Base-by-base conservation (phyloP, 306 rosid genomes). In the Cicer chorassanicum region DNA sequence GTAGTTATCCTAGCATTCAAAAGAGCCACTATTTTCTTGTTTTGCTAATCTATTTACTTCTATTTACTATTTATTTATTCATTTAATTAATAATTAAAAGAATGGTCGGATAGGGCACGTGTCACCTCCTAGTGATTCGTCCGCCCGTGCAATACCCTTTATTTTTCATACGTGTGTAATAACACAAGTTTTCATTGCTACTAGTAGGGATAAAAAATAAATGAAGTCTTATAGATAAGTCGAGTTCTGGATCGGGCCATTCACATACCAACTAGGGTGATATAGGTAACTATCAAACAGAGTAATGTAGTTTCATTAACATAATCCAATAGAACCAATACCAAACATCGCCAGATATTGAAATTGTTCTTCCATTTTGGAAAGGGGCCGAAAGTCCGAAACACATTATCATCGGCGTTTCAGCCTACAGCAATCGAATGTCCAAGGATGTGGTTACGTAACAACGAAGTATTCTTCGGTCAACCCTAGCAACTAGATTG, bases 171-270 rank as follows among this genome's bases (percentile, higher is more conserved):
- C 15, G 11, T 6, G 18, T 7, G 4, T 60, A 12, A 34, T 60
- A 34, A 13, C 44, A 13, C 6, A 19, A 16, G 19, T 60, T 34
- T 36, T 60, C 43, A 13, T 36, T 60, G 18, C 67, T 41, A 21
- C 68, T 49, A 14, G 49, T 56, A 16, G 53, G 14, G 46, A 55
- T 65, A 69, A 66, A 73, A 79, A 73, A 5, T 61, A 71, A 78
- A 71, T 16, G 57, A 59, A 78, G 42, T 43, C 55, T 40, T 9
- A 40, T 18, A 51, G 46, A 61, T 14, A 69, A 36, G 64, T 21
- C 13, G 38, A 48, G 36, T 68, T 57, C 55, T 57, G 2, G 40
- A 69, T 60, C 56, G 49, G 46, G 46, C 70, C 0, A 68, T 68
- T 61, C 70, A 49, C 19, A 39, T 9, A 62, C 46, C 34, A 72